Evolutionary conservation across 129 eudicot species (phyloP), one percentile per base, ranked within the genome.

Genomic region (Artemisia argyi): DNA sequence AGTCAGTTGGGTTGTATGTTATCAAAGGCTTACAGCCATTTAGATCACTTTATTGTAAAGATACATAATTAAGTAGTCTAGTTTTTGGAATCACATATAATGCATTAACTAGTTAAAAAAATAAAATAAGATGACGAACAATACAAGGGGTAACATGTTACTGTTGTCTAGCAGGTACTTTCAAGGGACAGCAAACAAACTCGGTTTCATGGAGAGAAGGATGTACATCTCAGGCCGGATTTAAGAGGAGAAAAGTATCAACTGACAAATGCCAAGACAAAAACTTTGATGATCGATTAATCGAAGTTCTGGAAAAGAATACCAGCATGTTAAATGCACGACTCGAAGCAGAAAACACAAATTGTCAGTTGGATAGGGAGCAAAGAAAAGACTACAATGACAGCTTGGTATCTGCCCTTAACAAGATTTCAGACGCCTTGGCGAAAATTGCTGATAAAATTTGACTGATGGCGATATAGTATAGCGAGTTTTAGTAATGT

Each of bases 371-470:
- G 80, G 89, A 85, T 13, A 83, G 89, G 60, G 86, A 91, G 39
- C 86, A 85, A 71, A 79, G 75, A 73, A 88, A 83, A 85, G 92
- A 82, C 66, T 80, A 82, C 47, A 87, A 84, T 55, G 81, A 84
- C 42, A 79, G 58, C 65, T 80, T 91, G 77, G 76, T 84, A 17
- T 80, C 83, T 61, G 83, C 88, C 70, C 92, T 91, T 26, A 69
- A 79, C 68, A 91, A 75, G 88, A 77, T 91, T 55, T 81, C 85
- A 14, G 90, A 83, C 7, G 88, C 87, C 66, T 74, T 91, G 30
- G 73, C 76, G 39, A 91, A 76, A 82, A 78, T 87, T 55, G 95
- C 88, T 51, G 89, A 91, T 64, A 91, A 91, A 73, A 20, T 90
- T 71, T 83, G 76, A 86, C 15, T 39, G 42, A 22, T 26, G 54